phyloP scores from a whole-genome alignment of 306 rosid genomes.

The Inga leiocalycina region DNA sequence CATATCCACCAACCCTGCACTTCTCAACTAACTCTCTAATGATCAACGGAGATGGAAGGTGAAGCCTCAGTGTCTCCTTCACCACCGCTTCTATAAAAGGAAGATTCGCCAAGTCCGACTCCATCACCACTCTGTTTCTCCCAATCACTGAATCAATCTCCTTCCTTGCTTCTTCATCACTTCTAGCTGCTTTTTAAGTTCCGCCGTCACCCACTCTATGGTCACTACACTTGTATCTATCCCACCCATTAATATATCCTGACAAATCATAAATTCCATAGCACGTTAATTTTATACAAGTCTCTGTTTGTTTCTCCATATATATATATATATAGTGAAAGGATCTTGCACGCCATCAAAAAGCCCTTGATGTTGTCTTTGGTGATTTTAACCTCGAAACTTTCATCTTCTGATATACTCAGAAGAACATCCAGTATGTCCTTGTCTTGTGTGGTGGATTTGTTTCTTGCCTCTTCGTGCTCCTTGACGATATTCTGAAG shows the following conservation, averaged over 20 bases:
- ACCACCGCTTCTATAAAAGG: no score
- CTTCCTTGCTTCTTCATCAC: no score
- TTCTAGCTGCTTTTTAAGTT: slow-evolving; percentile 29
- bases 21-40: no score
- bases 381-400: slow-evolving; percentile 47
- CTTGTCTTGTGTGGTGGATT: background rate
- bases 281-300: background rate
- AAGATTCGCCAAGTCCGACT: no score
- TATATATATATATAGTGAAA: no score
- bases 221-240: slow-evolving; percentile 59
- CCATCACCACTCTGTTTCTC: no score
- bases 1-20: no score
- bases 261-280: background rate
- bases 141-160: no score
- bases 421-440: slow-evolving; percentile 45
- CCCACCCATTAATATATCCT: slow-evolving; percentile 69
- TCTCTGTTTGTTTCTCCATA: background rate
- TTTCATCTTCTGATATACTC: slow-evolving; percentile 41
- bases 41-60: no score
- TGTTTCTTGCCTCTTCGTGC: slow-evolving; percentile 49
- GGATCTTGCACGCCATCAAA: slow-evolving; percentile 44
- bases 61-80: no score
- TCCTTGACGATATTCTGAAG: slow-evolving; percentile 52
- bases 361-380: slow-evolving; percentile 71
- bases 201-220: slow-evolving; percentile 61